These are phyloP conservation scores for Lanmaoa rubissima DNA, from an alignment of 768 basidiomycete species.

Conservation along the genomic window DNA sequence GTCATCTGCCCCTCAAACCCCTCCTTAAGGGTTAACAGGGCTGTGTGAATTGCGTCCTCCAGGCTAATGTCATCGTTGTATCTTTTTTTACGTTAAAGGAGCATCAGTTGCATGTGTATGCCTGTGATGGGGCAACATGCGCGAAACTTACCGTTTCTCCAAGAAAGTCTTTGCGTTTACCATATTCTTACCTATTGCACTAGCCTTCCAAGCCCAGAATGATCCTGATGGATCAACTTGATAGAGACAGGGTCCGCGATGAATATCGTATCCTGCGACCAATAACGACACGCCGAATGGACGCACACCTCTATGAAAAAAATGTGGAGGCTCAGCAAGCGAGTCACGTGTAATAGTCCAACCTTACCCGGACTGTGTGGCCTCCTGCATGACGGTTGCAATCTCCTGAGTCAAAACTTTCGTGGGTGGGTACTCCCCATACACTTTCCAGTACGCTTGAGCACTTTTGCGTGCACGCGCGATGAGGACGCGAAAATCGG, in stretches of 20 bases:
- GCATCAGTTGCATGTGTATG: slow-evolving; percentile 14
- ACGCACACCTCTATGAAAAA: slow-evolving; percentile 81
- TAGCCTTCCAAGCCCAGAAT: slow-evolving; percentile 99
- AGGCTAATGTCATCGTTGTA: slow-evolving; percentile 99
- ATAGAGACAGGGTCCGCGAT: slow-evolving; percentile 94
- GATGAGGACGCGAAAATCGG: slow-evolving; percentile 94
- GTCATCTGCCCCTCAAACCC: slow-evolving; percentile 99
- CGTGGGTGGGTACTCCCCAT: slow-evolving; percentile 97
- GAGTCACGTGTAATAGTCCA: slow-evolving; percentile 20
- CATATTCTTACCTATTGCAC: slow-evolving; percentile 99
- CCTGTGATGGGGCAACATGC: slow-evolving; percentile 24
- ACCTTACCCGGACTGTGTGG: slow-evolving; percentile 94
- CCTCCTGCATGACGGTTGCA: slow-evolving; percentile 97
- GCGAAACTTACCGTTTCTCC: slow-evolving; percentile 82
- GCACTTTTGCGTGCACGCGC: slow-evolving; percentile 95
- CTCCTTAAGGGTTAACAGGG: slow-evolving; percentile 95
- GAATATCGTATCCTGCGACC: slow-evolving; percentile 94
- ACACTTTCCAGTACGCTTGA: slow-evolving; percentile 99
- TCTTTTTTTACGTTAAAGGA: slow-evolving; percentile 56
- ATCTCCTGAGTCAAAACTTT: slow-evolving; percentile 96
- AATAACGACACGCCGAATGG: slow-evolving; percentile 98
- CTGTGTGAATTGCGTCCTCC: slow-evolving; percentile 98
- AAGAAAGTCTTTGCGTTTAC: slow-evolving; percentile 99
- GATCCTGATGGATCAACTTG: slow-evolving; percentile 99
- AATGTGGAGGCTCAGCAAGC: slow-evolving; percentile 32